phyloP scores from a whole-genome alignment of 129 eudicot species.

The Artemisia annua region DNA sequence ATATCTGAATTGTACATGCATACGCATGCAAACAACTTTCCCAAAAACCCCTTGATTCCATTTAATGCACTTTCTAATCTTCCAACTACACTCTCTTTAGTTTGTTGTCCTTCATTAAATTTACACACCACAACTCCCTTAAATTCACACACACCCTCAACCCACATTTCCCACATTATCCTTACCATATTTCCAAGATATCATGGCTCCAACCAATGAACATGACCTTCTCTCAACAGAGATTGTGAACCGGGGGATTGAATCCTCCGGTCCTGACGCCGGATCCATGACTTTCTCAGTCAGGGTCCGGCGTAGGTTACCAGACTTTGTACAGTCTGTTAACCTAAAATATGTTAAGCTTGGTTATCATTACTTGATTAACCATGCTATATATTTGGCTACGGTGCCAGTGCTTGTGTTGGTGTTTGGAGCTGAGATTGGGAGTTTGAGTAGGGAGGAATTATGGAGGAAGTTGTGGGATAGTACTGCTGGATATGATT shows the following conservation, averaged over 20 bases:
- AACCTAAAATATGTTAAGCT: slow-evolving; percentile 82
- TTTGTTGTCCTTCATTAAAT: slow-evolving; percentile 30
- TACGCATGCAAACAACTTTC: slow-evolving; percentile 36
- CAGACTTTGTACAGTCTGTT: slow-evolving; percentile 84
- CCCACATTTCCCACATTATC: slow-evolving; percentile 8
- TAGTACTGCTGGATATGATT: slow-evolving; percentile 60
- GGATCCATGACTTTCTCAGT: slow-evolving; percentile 87
- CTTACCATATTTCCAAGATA: neutral
- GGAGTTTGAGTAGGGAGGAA: slow-evolving; percentile 72
- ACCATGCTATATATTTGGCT: slow-evolving; percentile 77
- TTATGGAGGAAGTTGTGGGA: slow-evolving; percentile 79
- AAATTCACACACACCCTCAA: slow-evolving; percentile 24
- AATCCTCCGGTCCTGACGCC: slow-evolving; percentile 71
- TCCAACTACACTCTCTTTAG: slow-evolving; percentile 29
- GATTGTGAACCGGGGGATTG: slow-evolving; percentile 74
- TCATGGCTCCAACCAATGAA: slow-evolving; percentile 52
- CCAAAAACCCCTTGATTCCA: slow-evolving; percentile 15
- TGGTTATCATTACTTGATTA: slow-evolving; percentile 89
- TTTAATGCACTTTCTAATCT: slow-evolving; percentile 38
- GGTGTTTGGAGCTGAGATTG: slow-evolving; percentile 77
- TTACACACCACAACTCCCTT: slow-evolving; percentile 32
- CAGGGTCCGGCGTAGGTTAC: slow-evolving; percentile 70
- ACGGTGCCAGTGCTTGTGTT: slow-evolving; percentile 69
- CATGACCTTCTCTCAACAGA: slow-evolving; percentile 86
- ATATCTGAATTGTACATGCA: neutral